Conservation (phyloP, 352 stramenopile genomes). For the Plasmopara viticola region DNA sequence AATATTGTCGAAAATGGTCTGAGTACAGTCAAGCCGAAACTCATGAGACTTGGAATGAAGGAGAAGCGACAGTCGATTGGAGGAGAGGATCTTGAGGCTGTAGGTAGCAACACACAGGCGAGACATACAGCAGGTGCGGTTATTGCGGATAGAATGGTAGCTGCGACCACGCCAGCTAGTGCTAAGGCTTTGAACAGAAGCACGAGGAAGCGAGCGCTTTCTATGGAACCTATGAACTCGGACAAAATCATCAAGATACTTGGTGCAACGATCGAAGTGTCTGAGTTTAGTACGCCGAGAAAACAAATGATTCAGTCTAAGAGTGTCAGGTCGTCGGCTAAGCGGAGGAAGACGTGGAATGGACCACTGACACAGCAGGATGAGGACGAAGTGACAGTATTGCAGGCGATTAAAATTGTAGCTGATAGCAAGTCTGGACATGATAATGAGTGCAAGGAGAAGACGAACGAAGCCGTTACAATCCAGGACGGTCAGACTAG, state of each 20-base stretch:
- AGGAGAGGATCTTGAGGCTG: constrained; percentile 1
- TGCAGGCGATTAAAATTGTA: constrained; percentile 28
- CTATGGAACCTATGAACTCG: constrained; percentile 64
- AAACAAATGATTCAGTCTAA: constrained; percentile 20
- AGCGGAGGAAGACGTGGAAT: constrained; percentile 26
- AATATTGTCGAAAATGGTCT: constrained; percentile 1
- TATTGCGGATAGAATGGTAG: not conserved
- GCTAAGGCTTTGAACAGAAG: constrained; percentile 12
- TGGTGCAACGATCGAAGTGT: constrained; percentile 13
- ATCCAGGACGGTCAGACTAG: constrained; percentile 20
- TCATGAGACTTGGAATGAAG: not conserved
- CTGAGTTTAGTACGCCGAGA: constrained; percentile 14
- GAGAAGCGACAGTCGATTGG: constrained; percentile 24
- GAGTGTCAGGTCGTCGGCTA: constrained; percentile 19
- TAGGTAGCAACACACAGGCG: constrained; percentile 1
- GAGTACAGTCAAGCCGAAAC: constrained; percentile 8
- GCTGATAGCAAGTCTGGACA: constrained; percentile 33
- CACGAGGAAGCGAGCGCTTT: constrained; percentile 41
- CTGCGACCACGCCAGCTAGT: constrained; percentile 10
- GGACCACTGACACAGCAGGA: constrained; percentile 23
- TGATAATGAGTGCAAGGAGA: constrained; percentile 10
- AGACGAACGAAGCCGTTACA: constrained; percentile 10
- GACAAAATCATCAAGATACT: constrained; percentile 57
- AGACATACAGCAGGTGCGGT: not conserved
- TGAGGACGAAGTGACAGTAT: constrained; percentile 21